Conservation (phyloP, 495 filamentous ascomycete genomes). For the Neurospora sp. region DNA sequence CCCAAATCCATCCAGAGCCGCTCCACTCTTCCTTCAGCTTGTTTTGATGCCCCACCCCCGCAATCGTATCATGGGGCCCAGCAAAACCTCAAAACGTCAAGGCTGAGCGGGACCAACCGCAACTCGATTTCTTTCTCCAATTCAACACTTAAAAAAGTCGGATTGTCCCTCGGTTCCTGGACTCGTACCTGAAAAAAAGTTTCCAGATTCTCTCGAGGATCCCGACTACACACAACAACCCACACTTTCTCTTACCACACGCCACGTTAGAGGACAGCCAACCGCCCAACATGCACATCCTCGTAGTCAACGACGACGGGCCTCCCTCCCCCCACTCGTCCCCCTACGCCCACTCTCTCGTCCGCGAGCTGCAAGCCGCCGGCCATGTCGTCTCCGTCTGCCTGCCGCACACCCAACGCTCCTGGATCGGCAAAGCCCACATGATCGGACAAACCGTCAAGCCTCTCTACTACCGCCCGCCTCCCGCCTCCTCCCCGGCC, state of each 20-base stretch:
- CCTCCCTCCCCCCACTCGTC: conserved; percentile 85
- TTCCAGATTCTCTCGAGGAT: neutral
- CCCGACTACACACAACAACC: neutral
- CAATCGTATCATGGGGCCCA: neutral
- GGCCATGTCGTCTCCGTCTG: conserved; percentile 83
- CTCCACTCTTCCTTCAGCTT: neutral
- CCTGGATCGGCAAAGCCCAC: conserved; percentile 97
- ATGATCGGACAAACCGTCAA: conserved; percentile 77
- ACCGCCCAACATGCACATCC: conserved; percentile 29
- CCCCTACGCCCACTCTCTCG: conserved; percentile 83
- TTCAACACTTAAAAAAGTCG: neutral
- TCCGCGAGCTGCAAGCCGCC: conserved; percentile 61
- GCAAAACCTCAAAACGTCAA: conserved; percentile 3
- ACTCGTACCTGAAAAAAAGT: neutral
- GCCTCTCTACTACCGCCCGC: conserved; percentile 75
- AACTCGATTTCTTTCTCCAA: neutral
- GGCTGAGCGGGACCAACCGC: conserved; percentile 1
- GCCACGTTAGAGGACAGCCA: neutral
- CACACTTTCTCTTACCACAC: neutral
- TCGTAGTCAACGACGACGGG: conserved; percentile 78
- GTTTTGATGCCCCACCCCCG: neutral
- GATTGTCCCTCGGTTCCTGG: neutral
- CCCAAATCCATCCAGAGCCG: neutral
- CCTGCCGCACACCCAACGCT: conserved; percentile 82
- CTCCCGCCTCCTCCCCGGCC: conserved; percentile 39